Conservation (phyloP, 176 grass and related monocot genomes). For the Urochloa ruziziensis region DNA sequence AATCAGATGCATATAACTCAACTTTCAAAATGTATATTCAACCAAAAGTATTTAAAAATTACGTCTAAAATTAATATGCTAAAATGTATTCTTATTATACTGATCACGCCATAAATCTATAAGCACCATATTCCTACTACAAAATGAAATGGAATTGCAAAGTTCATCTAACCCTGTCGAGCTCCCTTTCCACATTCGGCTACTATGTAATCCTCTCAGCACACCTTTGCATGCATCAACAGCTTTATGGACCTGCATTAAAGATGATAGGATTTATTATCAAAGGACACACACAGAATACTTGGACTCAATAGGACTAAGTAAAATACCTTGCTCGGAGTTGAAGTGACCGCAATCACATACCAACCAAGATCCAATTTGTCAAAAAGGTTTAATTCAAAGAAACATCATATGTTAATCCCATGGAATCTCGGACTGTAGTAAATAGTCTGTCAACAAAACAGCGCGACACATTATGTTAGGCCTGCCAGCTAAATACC, state of each 20-base stretch:
- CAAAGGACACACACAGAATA: slow-evolving; percentile 1
- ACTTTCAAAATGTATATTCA: neutral
- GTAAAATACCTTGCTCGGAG: slow-evolving; percentile 75
- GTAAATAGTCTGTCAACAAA: slow-evolving; percentile 81
- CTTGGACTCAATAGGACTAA: neutral
- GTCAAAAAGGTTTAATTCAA: slow-evolving; percentile 98
- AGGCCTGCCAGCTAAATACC: slow-evolving; percentile 6
- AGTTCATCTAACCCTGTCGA: slow-evolving; percentile 70
- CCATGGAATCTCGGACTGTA: slow-evolving; percentile 92
- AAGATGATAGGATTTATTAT: slow-evolving; percentile 33
- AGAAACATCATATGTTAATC: slow-evolving; percentile 96
- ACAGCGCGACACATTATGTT: slow-evolving; percentile 18
- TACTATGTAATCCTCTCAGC: slow-evolving; percentile 84
- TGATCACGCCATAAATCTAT: neutral
- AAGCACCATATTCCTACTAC: neutral
- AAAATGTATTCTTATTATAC: slow-evolving; percentile 11
- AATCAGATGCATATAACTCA: neutral
- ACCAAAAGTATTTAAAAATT: slow-evolving; percentile 12
- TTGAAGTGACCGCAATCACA: slow-evolving; percentile 93
- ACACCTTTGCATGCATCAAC: slow-evolving; percentile 99
- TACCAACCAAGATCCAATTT: slow-evolving; percentile 96
- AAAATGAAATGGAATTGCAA: neutral
- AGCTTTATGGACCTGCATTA: slow-evolving; percentile 79
- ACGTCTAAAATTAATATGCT: neutral
- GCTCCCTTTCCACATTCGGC: slow-evolving; percentile 81